phyloP scores from a whole-genome alignment of 2,329 filamentous ascomycete genomes.

The Pleurostoma richardsiae region DNA sequence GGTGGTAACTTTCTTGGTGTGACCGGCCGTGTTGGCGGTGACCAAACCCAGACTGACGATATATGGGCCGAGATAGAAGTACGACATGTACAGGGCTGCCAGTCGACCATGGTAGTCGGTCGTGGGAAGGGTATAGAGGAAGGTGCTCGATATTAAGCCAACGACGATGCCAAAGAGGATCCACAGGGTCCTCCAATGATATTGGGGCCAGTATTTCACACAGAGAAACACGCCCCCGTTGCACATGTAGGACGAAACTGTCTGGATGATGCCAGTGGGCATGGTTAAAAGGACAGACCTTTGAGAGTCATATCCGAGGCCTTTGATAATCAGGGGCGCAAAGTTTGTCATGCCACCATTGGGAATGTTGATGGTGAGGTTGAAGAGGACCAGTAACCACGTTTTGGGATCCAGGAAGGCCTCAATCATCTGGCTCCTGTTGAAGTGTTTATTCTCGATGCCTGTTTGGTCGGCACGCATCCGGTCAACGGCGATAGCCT shows the following conservation, averaged over 20 bases:
- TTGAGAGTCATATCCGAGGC: constrained; percentile 8
- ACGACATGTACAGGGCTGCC: constrained; percentile 11
- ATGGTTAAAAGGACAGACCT: constrained; percentile 7
- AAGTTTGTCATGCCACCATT: constrained; percentile 13
- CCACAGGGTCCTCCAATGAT: neutral
- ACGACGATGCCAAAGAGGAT: neutral
- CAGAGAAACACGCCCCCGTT: constrained; percentile 23
- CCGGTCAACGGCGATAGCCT: constrained; percentile 41
- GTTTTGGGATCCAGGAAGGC: constrained; percentile 12
- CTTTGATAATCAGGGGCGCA: constrained; percentile 10
- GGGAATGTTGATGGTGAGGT: constrained; percentile 11
- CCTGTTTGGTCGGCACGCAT: constrained; percentile 36
- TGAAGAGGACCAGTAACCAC: constrained; percentile 15
- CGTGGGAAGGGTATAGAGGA: constrained; percentile 20
- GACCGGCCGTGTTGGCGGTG: constrained; percentile 25
- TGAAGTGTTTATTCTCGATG: constrained; percentile 13
- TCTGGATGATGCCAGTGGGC: constrained; percentile 7
- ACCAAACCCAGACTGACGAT: constrained; percentile 11
- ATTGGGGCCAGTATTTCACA: constrained; percentile 46
- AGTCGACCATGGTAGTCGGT: constrained; percentile 10
- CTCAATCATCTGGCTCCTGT: constrained; percentile 10
- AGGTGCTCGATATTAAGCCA: constrained; percentile 1
- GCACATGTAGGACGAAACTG: neutral
- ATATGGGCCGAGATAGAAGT: constrained; percentile 16
- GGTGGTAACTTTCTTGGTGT: constrained; percentile 33